These are phyloP conservation scores for Monosporozyma aerobia DNA, from an alignment of 805 yeast genomes.

Conservation along the genomic window DNA sequence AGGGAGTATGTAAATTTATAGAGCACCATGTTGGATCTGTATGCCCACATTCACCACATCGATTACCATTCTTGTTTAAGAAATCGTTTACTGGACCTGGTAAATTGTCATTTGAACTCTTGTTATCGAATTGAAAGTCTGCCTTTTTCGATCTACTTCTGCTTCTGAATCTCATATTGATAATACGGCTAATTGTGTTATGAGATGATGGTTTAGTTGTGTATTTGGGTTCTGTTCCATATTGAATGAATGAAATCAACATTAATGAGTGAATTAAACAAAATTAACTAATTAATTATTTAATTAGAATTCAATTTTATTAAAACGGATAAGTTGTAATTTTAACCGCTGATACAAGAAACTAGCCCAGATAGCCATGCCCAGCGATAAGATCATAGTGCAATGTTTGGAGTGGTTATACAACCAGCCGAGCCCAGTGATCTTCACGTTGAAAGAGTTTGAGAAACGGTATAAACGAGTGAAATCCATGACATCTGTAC, in stretches of 20 bases:
- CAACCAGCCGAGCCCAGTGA: constrained; percentile 1
- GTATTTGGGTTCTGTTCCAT: no score
- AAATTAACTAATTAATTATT: no score
- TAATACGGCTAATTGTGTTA: not conserved
- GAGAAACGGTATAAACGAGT: constrained; percentile 8
- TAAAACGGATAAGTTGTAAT: no score
- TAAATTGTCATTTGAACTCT: not conserved
- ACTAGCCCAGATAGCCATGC: not conserved
- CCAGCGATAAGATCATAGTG: not conserved
- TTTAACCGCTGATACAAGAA: no score
- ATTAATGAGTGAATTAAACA: no score
- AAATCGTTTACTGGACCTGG: not conserved
- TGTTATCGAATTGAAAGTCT: not conserved
- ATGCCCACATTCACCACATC: constrained; percentile 72
- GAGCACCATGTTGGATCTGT: constrained; percentile 46
- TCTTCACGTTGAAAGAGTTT: constrained; percentile 9
- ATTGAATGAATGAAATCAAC: no score
- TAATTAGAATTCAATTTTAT: no score
- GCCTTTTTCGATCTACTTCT: not conserved
- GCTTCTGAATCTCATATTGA: not conserved
- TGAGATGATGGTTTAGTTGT: no score
- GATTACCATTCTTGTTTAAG: constrained; percentile 41
- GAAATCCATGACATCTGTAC: constrained; percentile 1
- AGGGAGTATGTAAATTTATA: constrained; percentile 48
- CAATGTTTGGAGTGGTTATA: constrained; percentile 2